Evolutionary conservation across 148 eudicot species (phyloP).

Genomic region (Dysphania ambrosioides): DNA sequence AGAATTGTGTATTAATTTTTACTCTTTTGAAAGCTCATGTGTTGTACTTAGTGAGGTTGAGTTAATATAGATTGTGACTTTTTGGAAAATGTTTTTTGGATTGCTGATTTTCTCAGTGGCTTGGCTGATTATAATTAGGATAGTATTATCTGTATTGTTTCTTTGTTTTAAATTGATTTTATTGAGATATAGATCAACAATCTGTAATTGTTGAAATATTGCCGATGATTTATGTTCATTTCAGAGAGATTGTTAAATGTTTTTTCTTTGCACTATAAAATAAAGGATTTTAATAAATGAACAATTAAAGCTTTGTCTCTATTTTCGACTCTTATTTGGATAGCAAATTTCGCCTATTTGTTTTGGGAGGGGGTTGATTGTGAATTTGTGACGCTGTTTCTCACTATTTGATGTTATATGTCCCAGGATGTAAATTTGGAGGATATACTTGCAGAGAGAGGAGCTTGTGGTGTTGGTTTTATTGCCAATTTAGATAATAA

Average conservation of each 20-base stretch:
- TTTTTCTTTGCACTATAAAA: too few relatives aligned
- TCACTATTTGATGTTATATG: slow-evolving; percentile 6
- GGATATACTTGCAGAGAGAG: slow-evolving; percentile 86
- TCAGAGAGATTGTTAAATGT: neutral
- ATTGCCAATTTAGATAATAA: slow-evolving; percentile 92
- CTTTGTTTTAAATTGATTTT: too few relatives aligned
- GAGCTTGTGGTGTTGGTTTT: slow-evolving; percentile 99
- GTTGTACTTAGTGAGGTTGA: too few relatives aligned
- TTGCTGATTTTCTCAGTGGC: too few relatives aligned
- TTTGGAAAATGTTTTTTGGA: too few relatives aligned
- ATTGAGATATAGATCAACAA: too few relatives aligned
- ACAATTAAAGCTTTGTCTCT: neutral
- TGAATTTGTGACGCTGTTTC: neutral
- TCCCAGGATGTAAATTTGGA: slow-evolving; percentile 80
- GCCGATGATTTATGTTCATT: neutral
- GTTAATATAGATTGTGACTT: too few relatives aligned
- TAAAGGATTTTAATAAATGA: neutral
- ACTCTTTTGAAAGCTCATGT: too few relatives aligned
- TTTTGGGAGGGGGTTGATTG: neutral
- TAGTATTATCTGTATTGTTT: too few relatives aligned
- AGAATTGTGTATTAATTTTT: too few relatives aligned
- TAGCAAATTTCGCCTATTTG: neutral
- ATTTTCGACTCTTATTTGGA: neutral
- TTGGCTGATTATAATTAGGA: too few relatives aligned
- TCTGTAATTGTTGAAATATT: neutral